phyloP scores from a whole-genome alignment of 2,329 filamentous ascomycete species.

The Knufia petricola region DNA sequence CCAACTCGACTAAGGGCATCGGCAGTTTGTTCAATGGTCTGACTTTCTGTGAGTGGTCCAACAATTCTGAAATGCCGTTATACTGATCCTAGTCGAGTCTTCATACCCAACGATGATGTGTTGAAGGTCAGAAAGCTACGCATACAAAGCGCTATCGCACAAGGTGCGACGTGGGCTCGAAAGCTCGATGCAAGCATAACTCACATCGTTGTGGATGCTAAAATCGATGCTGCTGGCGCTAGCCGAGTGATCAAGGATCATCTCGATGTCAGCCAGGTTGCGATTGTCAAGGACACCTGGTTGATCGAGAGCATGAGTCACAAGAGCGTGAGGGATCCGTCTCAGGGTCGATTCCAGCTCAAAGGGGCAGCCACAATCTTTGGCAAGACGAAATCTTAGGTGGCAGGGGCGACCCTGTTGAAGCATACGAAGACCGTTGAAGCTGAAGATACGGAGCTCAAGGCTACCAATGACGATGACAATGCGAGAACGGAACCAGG shows the following conservation, averaged over 20 bases:
- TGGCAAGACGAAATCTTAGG: too few species aligned
- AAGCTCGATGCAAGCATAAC: constrained; percentile 33
- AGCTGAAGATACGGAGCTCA: background rate
- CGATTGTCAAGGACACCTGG: constrained; percentile 54
- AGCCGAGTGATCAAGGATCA: constrained; percentile 11
- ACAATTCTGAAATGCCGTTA: background rate
- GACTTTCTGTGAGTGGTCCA: constrained; percentile 43
- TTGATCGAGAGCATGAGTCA: constrained; percentile 59
- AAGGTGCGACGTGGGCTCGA: constrained; percentile 63
- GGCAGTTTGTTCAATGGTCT: constrained; percentile 47
- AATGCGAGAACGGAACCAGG: too few species aligned
- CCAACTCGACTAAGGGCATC: background rate
- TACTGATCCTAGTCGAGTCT: constrained; percentile 38
- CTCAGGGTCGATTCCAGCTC: constrained; percentile 51
- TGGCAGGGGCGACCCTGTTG: too few species aligned
- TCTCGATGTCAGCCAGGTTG: constrained; percentile 1
- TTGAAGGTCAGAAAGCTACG: constrained; percentile 56
- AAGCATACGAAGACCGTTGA: too few species aligned
- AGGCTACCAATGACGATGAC: background rate
- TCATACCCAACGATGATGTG: constrained; percentile 71
- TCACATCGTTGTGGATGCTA: constrained; percentile 51
- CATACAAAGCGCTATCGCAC: constrained; percentile 64
- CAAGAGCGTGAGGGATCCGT: constrained; percentile 48
- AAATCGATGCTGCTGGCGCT: constrained; percentile 13
- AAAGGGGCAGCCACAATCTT: constrained; percentile 10